Evolutionary conservation across 768 basidiomycete species (phyloP), one percentile per base, ranked within the genome.

Genomic region (Lentinula detonsa): DNA sequence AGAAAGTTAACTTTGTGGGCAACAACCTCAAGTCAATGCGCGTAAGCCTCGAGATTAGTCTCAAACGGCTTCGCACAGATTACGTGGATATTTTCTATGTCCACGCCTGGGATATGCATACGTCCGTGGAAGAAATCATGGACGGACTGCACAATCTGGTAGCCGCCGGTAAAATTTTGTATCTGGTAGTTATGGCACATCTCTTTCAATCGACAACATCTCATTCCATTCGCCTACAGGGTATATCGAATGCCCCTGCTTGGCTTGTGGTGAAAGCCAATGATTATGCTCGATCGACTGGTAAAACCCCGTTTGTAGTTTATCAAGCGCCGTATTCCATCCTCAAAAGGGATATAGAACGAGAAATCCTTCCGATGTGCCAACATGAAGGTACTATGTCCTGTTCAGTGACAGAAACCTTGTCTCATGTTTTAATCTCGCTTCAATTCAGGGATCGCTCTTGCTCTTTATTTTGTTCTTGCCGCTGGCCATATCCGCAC

Each of bases 81-180:
- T 80, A 79, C 65, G 73, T 81, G 59, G 80, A 81, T 62, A 67
- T 82, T 33, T 66, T 80, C 33, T 80, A 80, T 65, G 54, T 80
- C 1, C 78, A 79, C 64, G 75, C 70, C 65, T 78, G 79, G 80
- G 80, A 82, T 63, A 78, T 72, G 60, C 65, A 72, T 15, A 78
- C 76, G n/a, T 70, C 73, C 4, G 72, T 84, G 39, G 73, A 77
- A 60, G 82, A 84, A 67, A 68, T 83, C 56, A 80, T 61, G 79
- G 73, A 76, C 53, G 67, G 70, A 33, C 67, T 85, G 23, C 77
- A 84, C 63, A 69, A 72, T 23, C 69, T 83, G 39, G 78, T 83
- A 57, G 67, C 65, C 7, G 54, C 67, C 8, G 77, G 82, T n/a
- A 82, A 83, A 66, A 76, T 81, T 5, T 66, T 76, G 4, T 76